Percentiles rank a stretch among this genome's conserved stretches.
Conservation (phyloP, 441 rosid species). For the Metrosideros polymorpha region DNA sequence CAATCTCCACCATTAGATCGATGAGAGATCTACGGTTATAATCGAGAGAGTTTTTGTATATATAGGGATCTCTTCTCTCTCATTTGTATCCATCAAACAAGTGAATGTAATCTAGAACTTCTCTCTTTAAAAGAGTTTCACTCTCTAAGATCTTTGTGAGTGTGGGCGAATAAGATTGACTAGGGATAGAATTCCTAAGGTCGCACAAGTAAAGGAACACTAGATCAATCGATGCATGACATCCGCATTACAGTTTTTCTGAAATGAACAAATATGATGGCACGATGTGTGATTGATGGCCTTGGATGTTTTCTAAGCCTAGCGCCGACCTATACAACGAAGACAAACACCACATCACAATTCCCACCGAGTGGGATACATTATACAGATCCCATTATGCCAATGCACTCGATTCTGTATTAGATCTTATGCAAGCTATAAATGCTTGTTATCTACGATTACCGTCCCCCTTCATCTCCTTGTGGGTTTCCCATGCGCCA, state of each 20-base stretch:
- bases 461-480: not conserved
- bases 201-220: too few species aligned
- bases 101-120: too few species aligned
- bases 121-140: too few species aligned
- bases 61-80: too few species aligned
- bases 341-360: not conserved
- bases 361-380: not conserved
- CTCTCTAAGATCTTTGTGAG: too few species aligned
- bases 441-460: not conserved
- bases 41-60: too few species aligned
- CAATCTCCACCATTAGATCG: too few species aligned
- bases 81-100: too few species aligned
- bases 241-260: not conserved
- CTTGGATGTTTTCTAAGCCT: not conserved
- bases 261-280: not conserved
- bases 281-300: not conserved
- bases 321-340: not conserved
- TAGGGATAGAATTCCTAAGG: too few species aligned
- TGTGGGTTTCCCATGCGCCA: not conserved
- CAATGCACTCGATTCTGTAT: not conserved
- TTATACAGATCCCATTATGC: not conserved
- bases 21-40: too few species aligned
- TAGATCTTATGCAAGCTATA: not conserved
- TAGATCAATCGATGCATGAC: too few species aligned
- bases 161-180: too few species aligned